A percentile compares a stretch with the other conserved stretches of the same genome.
phyloP scores from a whole-genome alignment of 441 rosid genomes.

The Flueggea neowawraea region DNA sequence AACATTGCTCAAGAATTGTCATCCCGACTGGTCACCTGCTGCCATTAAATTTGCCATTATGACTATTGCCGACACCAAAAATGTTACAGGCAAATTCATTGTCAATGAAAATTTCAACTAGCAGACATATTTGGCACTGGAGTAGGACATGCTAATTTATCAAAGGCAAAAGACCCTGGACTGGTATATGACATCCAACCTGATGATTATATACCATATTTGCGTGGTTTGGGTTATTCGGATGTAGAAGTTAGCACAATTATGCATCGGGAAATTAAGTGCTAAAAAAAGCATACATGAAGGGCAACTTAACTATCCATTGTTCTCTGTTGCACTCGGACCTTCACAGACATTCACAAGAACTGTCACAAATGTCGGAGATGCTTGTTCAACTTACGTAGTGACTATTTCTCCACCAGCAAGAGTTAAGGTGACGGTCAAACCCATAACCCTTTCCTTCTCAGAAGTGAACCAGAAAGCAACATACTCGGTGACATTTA shows the following conservation, averaged over 20 bases:
- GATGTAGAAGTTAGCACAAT: slow-evolving; percentile 26
- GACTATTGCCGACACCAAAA: slow-evolving; percentile 4
- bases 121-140: slow-evolving; percentile 31
- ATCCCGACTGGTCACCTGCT: slow-evolving; percentile 37
- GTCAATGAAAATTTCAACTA: not conserved
- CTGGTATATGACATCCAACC: slow-evolving; percentile 44
- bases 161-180: slow-evolving; percentile 46
- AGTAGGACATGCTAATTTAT: slow-evolving; percentile 55
- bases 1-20: slow-evolving; percentile 18
- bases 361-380: slow-evolving; percentile 44
- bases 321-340: slow-evolving; percentile 35
- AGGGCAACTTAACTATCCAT: slow-evolving; percentile 53
- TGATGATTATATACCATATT: no score
- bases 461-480: slow-evolving; percentile 27
- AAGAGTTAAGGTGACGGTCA: slow-evolving; percentile 31
- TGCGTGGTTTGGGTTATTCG: slow-evolving; percentile 46
- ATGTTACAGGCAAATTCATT: slow-evolving; percentile 12
- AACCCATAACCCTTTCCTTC: slow-evolving; percentile 27
- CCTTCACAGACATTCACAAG: slow-evolving; percentile 39
- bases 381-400: slow-evolving; percentile 20
- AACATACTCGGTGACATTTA: slow-evolving; percentile 32
- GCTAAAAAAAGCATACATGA: slow-evolving; percentile 31
- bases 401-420: slow-evolving; percentile 15
- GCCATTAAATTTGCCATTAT: slow-evolving; percentile 33
- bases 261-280: slow-evolving; percentile 21